These are phyloP conservation scores for Magnaporthiopsis poae DNA, from an alignment of 2,329 filamentous ascomycete genomes.

Conservation along the genomic window DNA sequence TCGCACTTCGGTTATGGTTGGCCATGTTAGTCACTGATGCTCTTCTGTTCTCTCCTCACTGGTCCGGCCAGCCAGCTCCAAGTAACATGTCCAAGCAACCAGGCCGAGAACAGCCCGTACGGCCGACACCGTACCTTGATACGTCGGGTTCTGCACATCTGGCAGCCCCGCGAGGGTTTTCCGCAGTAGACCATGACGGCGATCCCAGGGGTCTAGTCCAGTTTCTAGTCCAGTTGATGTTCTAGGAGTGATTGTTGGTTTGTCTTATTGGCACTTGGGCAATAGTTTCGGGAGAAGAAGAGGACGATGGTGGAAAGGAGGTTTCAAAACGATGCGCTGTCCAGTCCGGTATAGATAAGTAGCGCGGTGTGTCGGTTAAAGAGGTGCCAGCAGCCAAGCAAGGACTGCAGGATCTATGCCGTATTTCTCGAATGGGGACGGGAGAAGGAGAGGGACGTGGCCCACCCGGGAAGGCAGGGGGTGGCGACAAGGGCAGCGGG, in stretches of 20 bases:
- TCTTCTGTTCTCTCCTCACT: background rate
- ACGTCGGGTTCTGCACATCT: constrained; percentile 62
- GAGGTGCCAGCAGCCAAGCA: background rate
- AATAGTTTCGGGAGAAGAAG: background rate
- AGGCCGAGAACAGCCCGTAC: background rate
- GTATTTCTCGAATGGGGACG: background rate
- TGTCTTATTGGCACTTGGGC: background rate
- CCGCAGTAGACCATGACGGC: constrained; percentile 54
- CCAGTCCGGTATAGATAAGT: background rate
- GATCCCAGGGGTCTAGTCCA: background rate
- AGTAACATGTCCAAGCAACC: background rate
- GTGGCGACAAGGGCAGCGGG: background rate
- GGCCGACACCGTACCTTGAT: constrained; percentile 51
- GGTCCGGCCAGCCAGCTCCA: background rate
- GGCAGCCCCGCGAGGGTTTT: constrained; percentile 58
- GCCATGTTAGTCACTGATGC: constrained; percentile 11
- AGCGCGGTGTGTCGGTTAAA: background rate
- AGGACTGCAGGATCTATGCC: background rate
- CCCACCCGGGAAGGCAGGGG: background rate
- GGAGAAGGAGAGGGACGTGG: background rate
- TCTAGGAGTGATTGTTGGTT: background rate
- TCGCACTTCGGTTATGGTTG: constrained; percentile 42
- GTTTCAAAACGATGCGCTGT: background rate
- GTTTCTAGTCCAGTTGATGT: background rate
- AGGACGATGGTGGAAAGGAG: background rate